Evolutionary conservation across 2,329 filamentous ascomycete species (phyloP).

Genomic region (Cladosporium sp.): DNA sequence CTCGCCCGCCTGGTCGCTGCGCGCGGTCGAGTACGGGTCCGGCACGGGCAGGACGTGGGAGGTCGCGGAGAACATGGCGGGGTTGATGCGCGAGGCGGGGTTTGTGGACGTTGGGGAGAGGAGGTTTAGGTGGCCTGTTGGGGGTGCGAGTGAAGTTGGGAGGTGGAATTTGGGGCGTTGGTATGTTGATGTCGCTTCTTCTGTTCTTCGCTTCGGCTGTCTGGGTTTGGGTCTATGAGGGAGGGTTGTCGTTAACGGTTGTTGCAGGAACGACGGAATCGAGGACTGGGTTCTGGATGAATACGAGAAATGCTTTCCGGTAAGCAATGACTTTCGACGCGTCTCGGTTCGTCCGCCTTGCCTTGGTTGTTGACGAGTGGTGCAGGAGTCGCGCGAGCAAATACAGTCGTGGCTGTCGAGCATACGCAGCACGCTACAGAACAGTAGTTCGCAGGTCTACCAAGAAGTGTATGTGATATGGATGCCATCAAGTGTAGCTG

Average conservation of each 20-base stretch:
- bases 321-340: not conserved
- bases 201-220: too few relatives aligned
- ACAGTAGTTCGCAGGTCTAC: not conserved
- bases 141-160: not conserved
- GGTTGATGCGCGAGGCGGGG: not conserved
- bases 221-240: too few relatives aligned
- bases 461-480: not conserved
- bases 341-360: not conserved
- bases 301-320: not conserved
- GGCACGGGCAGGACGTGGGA: not conserved
- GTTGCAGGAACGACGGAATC: not conserved
- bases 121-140: not conserved
- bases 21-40: conserved; percentile 14
- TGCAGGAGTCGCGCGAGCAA: not conserved
- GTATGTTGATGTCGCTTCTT: not conserved
- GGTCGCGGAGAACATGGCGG: not conserved
- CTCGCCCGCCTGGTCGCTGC: conserved; percentile 23
- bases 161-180: not conserved
- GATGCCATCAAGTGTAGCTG: too few relatives aligned
- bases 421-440: not conserved
- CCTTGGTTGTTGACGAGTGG: not conserved
- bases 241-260: not conserved
- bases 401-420: not conserved
- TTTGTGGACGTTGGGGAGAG: not conserved
- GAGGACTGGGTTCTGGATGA: not conserved